Evolutionary conservation across 495 filamentous ascomycete genomes (phyloP).

Genomic region (Xanthoparmelia taractica): DNA sequence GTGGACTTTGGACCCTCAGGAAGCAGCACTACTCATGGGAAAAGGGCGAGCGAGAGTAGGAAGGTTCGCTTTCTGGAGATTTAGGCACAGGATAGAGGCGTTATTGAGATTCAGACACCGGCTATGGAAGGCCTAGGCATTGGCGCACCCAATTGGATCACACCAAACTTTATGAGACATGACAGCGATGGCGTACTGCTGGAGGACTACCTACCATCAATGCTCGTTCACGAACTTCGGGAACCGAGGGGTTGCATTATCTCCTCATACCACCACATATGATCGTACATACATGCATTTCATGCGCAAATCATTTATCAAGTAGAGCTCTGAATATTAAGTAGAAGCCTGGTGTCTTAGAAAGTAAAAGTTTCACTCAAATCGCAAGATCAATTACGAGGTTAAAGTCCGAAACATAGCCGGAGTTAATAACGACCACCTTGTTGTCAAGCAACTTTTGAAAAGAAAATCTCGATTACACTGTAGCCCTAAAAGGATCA

Average conservation of each 20-base stretch:
- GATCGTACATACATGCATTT: not conserved
- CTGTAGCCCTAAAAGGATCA: not conserved
- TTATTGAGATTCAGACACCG: not conserved
- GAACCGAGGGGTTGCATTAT: not conserved
- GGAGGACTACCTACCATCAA: not conserved
- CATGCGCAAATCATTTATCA: not conserved
- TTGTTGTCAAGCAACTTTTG: not conserved
- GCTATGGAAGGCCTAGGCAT: not conserved
- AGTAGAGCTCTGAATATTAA: too few relatives aligned
- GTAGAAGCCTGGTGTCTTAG: not conserved
- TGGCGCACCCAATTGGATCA: slow-evolving; percentile 2
- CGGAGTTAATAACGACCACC: too few relatives aligned
- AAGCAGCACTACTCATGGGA: slow-evolving; percentile 1
- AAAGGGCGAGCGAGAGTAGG: slow-evolving; percentile 16
- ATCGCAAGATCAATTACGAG: too few relatives aligned
- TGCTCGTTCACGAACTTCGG: not conserved
- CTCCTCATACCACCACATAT: too few relatives aligned
- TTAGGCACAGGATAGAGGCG: slow-evolving; percentile 8
- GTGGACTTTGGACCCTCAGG: slow-evolving; percentile 23
- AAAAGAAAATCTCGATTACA: not conserved
- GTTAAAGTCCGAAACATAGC: too few relatives aligned
- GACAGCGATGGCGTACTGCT: slow-evolving; percentile 2
- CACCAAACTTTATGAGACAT: not conserved
- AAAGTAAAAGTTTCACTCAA: not conserved
- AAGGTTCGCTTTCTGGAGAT: slow-evolving; percentile 26